Evolutionary conservation across 768 basidiomycete genomes (phyloP).

Genomic region (Podaxis pistillaris): DNA sequence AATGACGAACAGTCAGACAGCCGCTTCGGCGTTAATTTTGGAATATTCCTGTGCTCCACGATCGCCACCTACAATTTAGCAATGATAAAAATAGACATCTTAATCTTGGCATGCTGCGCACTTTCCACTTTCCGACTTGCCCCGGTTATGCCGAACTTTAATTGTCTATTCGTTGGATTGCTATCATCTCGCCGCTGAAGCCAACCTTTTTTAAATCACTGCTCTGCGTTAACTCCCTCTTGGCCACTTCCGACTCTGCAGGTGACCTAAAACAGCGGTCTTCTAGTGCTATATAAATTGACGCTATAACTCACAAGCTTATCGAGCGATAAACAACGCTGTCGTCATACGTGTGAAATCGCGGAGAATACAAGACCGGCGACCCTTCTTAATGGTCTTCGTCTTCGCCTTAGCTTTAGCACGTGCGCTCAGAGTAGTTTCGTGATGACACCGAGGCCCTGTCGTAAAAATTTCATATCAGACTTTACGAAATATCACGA

Average conservation of each 20-base stretch:
- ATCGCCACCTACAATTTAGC: slow-evolving; percentile 4
- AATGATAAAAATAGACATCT: background rate
- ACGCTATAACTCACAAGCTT: background rate
- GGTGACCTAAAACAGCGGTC: background rate
- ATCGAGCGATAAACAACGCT: background rate
- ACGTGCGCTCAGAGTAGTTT: slow-evolving; percentile 37
- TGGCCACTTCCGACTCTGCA: background rate
- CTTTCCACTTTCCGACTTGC: background rate
- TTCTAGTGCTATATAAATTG: background rate
- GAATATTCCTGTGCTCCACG: background rate
- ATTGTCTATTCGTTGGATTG: too few species aligned
- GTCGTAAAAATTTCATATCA: slow-evolving; percentile 9
- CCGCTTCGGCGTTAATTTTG: background rate
- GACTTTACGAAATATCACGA: background rate
- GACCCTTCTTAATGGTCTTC: background rate
- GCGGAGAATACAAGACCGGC: background rate
- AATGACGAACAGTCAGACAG: slow-evolving; percentile 8
- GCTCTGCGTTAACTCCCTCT: background rate
- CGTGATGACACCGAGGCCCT: slow-evolving; percentile 82
- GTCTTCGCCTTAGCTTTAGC: background rate
- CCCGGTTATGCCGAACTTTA: background rate
- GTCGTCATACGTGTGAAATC: background rate
- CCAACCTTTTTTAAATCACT: background rate
- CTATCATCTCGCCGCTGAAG: too few species aligned
- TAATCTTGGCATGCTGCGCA: too few species aligned